These are phyloP conservation scores for Syzygium syzygioides DNA, from an alignment of 441 rosid species.

Conservation along the genomic window DNA sequence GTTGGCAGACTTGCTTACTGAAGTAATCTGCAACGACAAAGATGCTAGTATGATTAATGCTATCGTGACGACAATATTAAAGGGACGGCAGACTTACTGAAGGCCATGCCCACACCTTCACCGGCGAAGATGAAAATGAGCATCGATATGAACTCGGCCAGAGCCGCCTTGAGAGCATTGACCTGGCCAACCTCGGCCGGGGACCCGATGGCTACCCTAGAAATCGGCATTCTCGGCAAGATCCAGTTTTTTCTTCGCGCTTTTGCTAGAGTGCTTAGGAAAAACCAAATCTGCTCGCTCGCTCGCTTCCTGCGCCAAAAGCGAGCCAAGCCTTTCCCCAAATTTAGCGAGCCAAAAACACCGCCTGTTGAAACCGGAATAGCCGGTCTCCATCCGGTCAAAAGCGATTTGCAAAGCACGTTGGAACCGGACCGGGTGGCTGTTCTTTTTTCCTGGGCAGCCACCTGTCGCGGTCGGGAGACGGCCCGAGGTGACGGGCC, in stretches of 20 bases:
- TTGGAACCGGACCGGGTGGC: background rate
- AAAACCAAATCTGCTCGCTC: background rate
- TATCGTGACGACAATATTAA: background rate
- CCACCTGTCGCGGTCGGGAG: too few relatives aligned
- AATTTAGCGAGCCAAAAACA: background rate
- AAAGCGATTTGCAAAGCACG: background rate
- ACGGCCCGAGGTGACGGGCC: background rate
- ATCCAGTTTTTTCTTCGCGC: background rate
- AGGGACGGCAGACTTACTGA: background rate
- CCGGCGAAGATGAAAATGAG: constrained; percentile 8
- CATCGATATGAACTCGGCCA: constrained; percentile 2
- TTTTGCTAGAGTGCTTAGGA: background rate
- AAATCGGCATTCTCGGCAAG: constrained; percentile 1
- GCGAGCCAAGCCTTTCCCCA: background rate
- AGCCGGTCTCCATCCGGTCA: background rate
- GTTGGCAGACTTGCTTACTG: background rate
- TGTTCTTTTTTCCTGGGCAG: too few relatives aligned
- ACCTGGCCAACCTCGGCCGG: background rate
- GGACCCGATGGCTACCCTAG: background rate
- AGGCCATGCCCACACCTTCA: constrained; percentile 3
- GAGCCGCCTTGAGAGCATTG: background rate
- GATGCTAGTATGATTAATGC: background rate
- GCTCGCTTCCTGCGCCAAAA: background rate
- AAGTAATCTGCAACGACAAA: background rate
- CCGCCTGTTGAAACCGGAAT: background rate